phyloP scores from a whole-genome alignment of 305 asterid genomes.

The Stenogyne calaminthoides region DNA sequence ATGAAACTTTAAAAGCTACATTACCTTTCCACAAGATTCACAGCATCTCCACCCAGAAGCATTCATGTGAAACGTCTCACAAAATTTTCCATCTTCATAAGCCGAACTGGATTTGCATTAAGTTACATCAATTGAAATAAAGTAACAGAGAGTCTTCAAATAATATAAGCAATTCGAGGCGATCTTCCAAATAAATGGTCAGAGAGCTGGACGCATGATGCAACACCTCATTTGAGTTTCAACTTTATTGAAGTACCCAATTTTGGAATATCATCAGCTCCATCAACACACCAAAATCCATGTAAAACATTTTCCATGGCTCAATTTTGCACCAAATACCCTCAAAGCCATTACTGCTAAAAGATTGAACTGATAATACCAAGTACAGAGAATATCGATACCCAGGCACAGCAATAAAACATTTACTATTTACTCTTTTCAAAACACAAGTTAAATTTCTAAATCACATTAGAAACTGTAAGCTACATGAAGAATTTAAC shows the following conservation, averaged over 20 bases:
- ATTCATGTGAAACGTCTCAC: conserved; percentile 84
- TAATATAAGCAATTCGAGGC: conserved; percentile 17
- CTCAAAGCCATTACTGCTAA: conserved; percentile 11
- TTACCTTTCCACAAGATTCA: conserved; percentile 98
- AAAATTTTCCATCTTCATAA: conserved; percentile 89
- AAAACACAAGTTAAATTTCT: not conserved
- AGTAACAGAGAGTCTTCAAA: conserved; percentile 17
- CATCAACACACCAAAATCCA: conserved; percentile 24
- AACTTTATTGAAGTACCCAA: conserved; percentile 16
- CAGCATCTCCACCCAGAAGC: conserved; percentile 99
- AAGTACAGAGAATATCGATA: not conserved
- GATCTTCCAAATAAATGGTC: conserved; percentile 24
- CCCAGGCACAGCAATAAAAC: conserved; percentile 16
- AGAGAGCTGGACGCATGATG: conserved; percentile 16
- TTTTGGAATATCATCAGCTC: conserved; percentile 28
- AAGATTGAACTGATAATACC: conserved; percentile 18
- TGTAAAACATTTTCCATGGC: conserved; percentile 13
- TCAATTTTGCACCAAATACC: conserved; percentile 9
- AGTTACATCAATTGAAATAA: conserved; percentile 31
- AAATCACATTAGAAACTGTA: not conserved
- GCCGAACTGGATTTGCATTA: conserved; percentile 56
- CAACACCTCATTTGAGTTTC: conserved; percentile 22
- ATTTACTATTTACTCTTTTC: conserved; percentile 14
- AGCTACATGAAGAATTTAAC: conserved; percentile 6
- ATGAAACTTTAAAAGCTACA: conserved; percentile 11